These are phyloP conservation scores for Chenopodium album DNA, from an alignment of 148 eudicot species.

Conservation along the genomic window DNA sequence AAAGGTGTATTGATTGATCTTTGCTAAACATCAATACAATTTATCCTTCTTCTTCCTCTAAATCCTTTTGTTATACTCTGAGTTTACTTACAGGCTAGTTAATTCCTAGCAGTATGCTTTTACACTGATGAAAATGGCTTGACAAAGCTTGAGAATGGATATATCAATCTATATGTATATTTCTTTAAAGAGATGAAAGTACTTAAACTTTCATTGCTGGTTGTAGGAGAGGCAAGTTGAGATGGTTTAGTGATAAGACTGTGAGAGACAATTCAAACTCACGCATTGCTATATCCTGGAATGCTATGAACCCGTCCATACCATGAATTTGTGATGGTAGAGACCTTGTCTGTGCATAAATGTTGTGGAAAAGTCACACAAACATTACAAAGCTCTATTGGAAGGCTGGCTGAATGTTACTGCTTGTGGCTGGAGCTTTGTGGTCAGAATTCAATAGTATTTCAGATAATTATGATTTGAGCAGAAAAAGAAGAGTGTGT, in stretches of 20 bases:
- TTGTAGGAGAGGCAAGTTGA: not conserved
- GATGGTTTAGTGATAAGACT: not conserved
- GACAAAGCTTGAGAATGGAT: not conserved
- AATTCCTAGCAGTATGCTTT: not conserved
- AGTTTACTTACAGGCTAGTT: too few species aligned
- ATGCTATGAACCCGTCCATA: not conserved
- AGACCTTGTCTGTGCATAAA: not conserved
- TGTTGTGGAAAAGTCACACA: not conserved
- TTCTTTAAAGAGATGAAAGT: not conserved
- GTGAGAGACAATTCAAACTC: not conserved
- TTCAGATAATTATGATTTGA: not conserved
- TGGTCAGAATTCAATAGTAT: not conserved
- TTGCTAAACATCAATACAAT: too few species aligned
- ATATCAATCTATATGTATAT: not conserved
- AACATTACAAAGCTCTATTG: not conserved
- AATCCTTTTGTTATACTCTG: too few species aligned
- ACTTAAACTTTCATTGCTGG: not conserved
- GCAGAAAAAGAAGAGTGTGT: not conserved
- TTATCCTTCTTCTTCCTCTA: too few species aligned
- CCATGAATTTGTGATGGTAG: not conserved
- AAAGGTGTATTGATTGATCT: too few species aligned
- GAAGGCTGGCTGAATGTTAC: not conserved
- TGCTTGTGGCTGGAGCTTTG: not conserved
- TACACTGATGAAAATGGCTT: not conserved
- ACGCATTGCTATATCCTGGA: not conserved